These are phyloP conservation scores for Malus domestica DNA, from an alignment of 306 rosid species.

Conservation along the genomic window DNA sequence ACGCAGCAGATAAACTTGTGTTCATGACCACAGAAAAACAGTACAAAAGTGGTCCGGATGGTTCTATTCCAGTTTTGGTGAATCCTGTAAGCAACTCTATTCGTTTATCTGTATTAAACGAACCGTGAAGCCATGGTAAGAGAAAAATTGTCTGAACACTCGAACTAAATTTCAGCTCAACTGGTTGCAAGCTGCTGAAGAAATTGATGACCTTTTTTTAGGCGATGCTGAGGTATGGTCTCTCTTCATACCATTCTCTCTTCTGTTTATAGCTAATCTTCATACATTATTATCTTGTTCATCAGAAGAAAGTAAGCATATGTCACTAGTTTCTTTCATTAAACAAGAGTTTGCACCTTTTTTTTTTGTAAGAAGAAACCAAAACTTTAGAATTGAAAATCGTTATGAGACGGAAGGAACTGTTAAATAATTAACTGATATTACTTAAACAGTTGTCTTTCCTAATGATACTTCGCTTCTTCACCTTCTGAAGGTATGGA, in stretches of 20 bases:
- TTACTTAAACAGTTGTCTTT: background rate
- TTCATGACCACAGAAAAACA: constrained; percentile 62
- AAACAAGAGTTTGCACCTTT: background rate
- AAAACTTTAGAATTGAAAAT: background rate
- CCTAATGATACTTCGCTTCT: constrained; percentile 7
- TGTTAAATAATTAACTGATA: background rate
- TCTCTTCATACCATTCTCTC: background rate
- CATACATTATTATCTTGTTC: background rate
- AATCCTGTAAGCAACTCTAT: constrained; percentile 60
- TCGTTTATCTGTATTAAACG: background rate
- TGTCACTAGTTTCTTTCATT: background rate
- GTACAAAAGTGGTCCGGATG: constrained; percentile 66
- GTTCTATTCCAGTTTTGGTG: constrained; percentile 80
- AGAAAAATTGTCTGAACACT: constrained; percentile 6
- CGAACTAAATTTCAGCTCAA: constrained; percentile 46
- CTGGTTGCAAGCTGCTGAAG: constrained; percentile 81
- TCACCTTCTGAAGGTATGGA: constrained; percentile 58
- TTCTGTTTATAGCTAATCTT: background rate
- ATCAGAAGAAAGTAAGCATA: background rate
- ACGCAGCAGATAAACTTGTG: constrained; percentile 50
- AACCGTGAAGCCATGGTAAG: background rate
- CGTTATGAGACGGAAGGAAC: background rate
- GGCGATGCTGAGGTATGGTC: constrained; percentile 82
- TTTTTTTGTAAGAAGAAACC: background rate
- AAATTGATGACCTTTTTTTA: constrained; percentile 73